Conservation (phyloP, 1,284 basidiomycete genomes). For the Ustilago nuda region DNA sequence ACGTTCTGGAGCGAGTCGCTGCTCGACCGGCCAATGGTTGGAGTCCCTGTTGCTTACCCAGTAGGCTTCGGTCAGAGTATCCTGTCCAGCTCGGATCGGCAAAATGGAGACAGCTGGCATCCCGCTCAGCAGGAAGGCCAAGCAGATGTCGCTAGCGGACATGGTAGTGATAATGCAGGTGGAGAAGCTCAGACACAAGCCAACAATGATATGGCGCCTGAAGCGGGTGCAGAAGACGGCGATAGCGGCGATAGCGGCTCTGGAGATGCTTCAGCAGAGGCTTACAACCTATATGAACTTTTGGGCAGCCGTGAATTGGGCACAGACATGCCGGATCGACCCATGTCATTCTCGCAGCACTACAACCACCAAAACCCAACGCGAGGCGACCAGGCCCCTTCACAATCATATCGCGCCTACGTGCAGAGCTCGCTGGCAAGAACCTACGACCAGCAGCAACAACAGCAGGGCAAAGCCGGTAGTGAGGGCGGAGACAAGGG, state of each 20-base stretch:
- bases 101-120: constrained; percentile 34
- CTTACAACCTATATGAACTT: constrained; percentile 47
- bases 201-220: constrained; percentile 9
- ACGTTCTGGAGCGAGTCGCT: constrained; percentile 47
- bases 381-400: constrained; percentile 39
- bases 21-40: constrained; percentile 48
- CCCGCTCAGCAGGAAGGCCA: constrained; percentile 19
- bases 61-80: constrained; percentile 41
- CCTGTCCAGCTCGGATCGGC: constrained; percentile 19
- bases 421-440: constrained; percentile 48
- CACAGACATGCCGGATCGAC: constrained; percentile 43
- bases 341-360: constrained; percentile 56
- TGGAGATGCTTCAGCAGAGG: constrained; percentile 30
- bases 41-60: constrained; percentile 48
- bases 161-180: constrained; percentile 1
- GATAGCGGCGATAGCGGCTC: constrained; percentile 12
- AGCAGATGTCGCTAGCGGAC: not conserved
- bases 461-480: constrained; percentile 21
- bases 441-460: constrained; percentile 49
- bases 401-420: constrained; percentile 41
- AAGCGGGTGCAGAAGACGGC: constrained; percentile 10
- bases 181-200: constrained; percentile 16
- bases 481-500: constrained; percentile 14
- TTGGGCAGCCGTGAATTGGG: constrained; percentile 31
- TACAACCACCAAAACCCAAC: constrained; percentile 51